A percentile compares a stretch with the other conserved stretches of the same genome.
Conservation (phyloP, 805 yeast genomes). For the Candida koratica region DNA sequence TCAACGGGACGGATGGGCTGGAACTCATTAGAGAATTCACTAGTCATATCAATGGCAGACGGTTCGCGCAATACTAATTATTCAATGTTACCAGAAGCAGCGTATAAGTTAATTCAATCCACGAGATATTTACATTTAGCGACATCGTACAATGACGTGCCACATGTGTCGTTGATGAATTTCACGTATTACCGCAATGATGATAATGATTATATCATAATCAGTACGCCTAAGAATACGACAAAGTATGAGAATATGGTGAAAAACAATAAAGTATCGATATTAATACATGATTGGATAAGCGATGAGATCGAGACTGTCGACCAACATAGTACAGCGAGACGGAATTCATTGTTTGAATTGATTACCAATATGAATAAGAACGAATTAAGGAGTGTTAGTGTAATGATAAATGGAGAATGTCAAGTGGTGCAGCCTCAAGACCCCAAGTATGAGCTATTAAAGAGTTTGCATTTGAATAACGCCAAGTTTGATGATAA, state of each 20-base stretch:
- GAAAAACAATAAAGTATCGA: conserved; percentile 71
- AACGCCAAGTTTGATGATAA: conserved; percentile 66
- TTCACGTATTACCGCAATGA: conserved; percentile 57
- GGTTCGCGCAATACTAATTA: conserved; percentile 2
- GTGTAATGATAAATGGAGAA: conserved; percentile 76
- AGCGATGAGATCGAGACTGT: conserved; percentile 37
- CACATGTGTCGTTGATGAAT: conserved; percentile 90
- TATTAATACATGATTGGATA: conserved; percentile 89
- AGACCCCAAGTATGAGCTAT: conserved; percentile 50
- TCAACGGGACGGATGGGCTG: conserved; percentile 23
- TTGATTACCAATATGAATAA: conserved; percentile 74
- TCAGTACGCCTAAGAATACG: conserved; percentile 70
- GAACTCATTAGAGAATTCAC: conserved; percentile 21
- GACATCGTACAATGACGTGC: conserved; percentile 67
- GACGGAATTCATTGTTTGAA: conserved; percentile 38
- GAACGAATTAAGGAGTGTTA: conserved; percentile 70
- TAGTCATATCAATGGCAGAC: too few relatives aligned
- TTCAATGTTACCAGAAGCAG: conserved; percentile 32
- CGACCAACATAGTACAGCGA: conserved; percentile 4
- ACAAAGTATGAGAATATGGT: conserved; percentile 68
- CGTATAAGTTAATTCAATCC: conserved; percentile 45
- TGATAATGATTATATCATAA: conserved; percentile 51
- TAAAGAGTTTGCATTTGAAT: conserved; percentile 56
- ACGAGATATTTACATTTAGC: conserved; percentile 81
- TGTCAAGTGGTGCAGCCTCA: conserved; percentile 49